These are phyloP conservation scores for Arabidopsis arenosa DNA, from an alignment of 345 rosid genomes.

Conservation along the genomic window DNA sequence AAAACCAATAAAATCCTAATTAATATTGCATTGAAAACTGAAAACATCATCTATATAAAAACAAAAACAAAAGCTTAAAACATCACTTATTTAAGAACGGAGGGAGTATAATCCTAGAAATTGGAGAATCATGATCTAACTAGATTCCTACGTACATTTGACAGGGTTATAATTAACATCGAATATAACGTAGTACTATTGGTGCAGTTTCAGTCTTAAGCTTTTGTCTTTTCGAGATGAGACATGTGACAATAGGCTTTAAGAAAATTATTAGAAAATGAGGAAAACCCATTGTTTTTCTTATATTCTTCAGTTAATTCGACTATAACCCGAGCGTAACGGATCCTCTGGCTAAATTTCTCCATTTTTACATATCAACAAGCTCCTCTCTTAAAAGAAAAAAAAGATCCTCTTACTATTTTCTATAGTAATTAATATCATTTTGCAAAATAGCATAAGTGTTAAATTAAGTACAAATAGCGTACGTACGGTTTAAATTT, in stretches of 20 bases:
- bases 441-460: not conserved
- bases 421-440: not conserved
- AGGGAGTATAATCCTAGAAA: conserved; percentile 6
- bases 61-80: too few relatives aligned
- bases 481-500: conserved; percentile 9
- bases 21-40: too few relatives aligned
- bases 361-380: too few relatives aligned
- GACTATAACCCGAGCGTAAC: not conserved
- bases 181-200: conserved; percentile 22
- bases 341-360: too few relatives aligned
- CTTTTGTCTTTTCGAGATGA: conserved; percentile 32
- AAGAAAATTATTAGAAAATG: not conserved
- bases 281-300: conserved; percentile 7
- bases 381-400: too few relatives aligned
- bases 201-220: conserved; percentile 12
- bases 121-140: conserved; percentile 25
- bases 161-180: conserved; percentile 25
- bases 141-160: conserved; percentile 41
- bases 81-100: too few relatives aligned
- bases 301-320: conserved; percentile 6
- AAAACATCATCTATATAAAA: too few relatives aligned
- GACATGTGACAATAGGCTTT: conserved; percentile 28
- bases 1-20: too few relatives aligned
- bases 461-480: not conserved
- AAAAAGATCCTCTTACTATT: not conserved